phyloP scores from a whole-genome alignment of 805 yeast genomes.

The Candida lessepsii region DNA sequence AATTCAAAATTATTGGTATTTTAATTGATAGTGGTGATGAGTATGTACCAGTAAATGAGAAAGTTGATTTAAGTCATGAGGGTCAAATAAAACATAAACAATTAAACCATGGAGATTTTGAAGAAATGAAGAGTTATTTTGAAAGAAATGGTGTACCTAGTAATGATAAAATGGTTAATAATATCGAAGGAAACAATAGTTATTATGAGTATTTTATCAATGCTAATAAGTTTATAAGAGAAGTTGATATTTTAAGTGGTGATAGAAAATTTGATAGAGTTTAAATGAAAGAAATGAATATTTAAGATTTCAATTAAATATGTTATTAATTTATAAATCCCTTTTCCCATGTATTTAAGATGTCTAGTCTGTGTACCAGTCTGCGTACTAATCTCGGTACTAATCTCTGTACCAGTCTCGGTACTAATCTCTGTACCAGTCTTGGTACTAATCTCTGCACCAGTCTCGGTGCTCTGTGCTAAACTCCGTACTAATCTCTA shows the following conservation, averaged over 20 bases:
- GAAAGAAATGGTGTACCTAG: slow-evolving; percentile 14
- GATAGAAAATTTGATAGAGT: slow-evolving; percentile 11
- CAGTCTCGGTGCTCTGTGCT: too few species aligned
- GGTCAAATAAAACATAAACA: not conserved
- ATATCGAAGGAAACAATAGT: not conserved
- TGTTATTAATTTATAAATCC: too few species aligned
- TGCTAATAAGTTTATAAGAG: slow-evolving; percentile 23
- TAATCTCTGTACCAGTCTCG: too few species aligned
- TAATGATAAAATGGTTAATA: slow-evolving; percentile 1
- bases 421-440: too few species aligned
- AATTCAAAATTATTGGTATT: slow-evolving; percentile 32
- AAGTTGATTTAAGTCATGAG: slow-evolving; percentile 9
- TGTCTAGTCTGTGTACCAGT: too few species aligned
- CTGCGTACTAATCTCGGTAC: too few species aligned
- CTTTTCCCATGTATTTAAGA: too few species aligned
- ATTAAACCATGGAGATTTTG: not conserved
- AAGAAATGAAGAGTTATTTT: slow-evolving; percentile 16
- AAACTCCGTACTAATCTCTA: too few species aligned
- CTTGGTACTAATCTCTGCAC: too few species aligned
- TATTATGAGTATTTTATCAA: slow-evolving; percentile 20
- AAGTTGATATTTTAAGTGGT: slow-evolving; percentile 18
- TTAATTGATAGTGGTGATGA: slow-evolving; percentile 41
- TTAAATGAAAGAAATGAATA: too few species aligned
- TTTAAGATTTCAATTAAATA: too few species aligned
- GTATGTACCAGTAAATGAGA: slow-evolving; percentile 20